Base-by-base conservation (phyloP, 345 rosid species). In the Rhizophora apiculata region DNA sequence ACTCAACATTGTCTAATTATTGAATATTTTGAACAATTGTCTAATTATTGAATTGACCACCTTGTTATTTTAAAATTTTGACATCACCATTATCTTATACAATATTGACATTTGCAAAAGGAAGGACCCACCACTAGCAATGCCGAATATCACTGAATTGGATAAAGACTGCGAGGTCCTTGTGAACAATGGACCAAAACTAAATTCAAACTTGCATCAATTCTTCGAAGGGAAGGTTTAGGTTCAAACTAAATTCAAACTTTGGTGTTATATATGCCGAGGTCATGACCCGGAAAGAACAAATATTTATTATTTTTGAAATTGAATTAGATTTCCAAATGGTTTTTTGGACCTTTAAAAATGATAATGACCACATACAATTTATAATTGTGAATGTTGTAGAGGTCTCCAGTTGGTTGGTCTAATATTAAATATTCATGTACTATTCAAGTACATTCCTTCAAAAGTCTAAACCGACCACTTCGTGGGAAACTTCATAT, bases 21-120 rank as follows among this genome's bases (percentile, higher is more conserved):
- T 52, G 5, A 30, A 27, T 20, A 56, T 34, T 34, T 34, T 34
- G 37, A 34, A 34, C 9, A 34, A 29, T 39, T 56, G 68, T 58
- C 57, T 55, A 71, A 71, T 63, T 55, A 64, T 63, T 62, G 2
- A 21, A 27, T 20, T 64, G 54, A 54, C 63, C 63, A 53, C 49
- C 58, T 71, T 2, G 21, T 60, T 62, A 70, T 26, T 55, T 21
- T 31, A 19, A 43, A 68, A 46, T 43, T 18, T 43, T 49, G 39
- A 29, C 30, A 6, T 59, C 24, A 29, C 32, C 21, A 46, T 70
- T 15, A 9, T 49, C 9, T 72, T 34, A 26, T 62, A 37, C 34
- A 56, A 57, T 37, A 64, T 64, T 13, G 48, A 18, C 31, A 8
- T 27, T 43, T 43, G 16, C 18, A 13, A 3, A 15, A 13, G 49